phyloP scores from a whole-genome alignment of 805 yeast genomes.

The Nakazawaea ambrosiae region DNA sequence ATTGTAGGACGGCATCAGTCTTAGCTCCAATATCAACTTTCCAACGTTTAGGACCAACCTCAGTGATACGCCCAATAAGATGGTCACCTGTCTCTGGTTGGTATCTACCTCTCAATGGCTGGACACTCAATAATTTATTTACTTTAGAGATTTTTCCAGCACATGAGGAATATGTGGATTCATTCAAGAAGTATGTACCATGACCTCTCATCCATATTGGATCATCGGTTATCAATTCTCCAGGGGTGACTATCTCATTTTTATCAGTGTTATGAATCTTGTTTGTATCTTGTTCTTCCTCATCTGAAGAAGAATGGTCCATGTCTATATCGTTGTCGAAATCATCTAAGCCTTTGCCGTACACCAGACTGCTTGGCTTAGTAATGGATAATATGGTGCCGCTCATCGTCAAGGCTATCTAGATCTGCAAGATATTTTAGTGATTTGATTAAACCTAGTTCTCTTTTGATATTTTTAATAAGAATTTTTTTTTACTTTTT shows the following conservation, averaged over 20 bases:
- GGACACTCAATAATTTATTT: constrained; percentile 77
- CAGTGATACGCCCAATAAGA: constrained; percentile 86
- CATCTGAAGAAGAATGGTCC: constrained; percentile 22
- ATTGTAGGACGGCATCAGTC: constrained; percentile 85
- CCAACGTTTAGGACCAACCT: constrained; percentile 93
- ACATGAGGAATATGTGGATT: constrained; percentile 79
- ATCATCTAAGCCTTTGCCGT: constrained; percentile 3
- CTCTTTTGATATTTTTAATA: neutral
- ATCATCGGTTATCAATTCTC: constrained; percentile 93
- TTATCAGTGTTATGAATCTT: constrained; percentile 11
- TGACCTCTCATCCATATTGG: constrained; percentile 98
- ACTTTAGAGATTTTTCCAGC: constrained; percentile 88
- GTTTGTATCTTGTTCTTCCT: constrained; percentile 21
- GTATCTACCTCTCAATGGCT: constrained; percentile 82
- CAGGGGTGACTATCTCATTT: constrained; percentile 72
- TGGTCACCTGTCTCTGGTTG: constrained; percentile 96
- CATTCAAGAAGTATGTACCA: constrained; percentile 79
- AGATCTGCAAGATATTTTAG: no score
- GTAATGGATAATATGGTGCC: no score
- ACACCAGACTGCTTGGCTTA: neutral
- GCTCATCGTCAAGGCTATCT: no score
- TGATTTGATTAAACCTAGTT: no score
- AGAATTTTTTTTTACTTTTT: neutral
- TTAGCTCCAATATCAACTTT: constrained; percentile 94
- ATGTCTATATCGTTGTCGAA: constrained; percentile 19